Conservation (phyloP, 1,139 yeast species). For the Kodamaea plutei region DNA sequence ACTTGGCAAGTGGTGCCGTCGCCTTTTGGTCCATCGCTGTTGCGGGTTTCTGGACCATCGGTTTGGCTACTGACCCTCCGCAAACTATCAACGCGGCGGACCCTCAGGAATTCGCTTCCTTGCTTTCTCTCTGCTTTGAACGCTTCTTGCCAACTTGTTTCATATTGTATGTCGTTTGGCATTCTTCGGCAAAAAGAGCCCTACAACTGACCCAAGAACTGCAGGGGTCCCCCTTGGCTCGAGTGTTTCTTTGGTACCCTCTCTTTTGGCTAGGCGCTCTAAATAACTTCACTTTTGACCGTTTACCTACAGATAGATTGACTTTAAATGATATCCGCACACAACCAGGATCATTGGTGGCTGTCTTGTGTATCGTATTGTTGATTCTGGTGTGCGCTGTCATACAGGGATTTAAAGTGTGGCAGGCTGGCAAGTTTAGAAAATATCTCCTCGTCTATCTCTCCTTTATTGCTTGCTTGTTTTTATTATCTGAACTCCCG, state of each 20-base stretch:
- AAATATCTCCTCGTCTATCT: constrained; percentile 53
- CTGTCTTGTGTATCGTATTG: constrained; percentile 50
- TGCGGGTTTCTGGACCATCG: constrained; percentile 85
- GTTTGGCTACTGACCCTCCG: constrained; percentile 84
- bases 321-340: constrained; percentile 64
- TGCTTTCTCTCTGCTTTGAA: constrained; percentile 68
- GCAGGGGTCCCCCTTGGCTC: constrained; percentile 36
- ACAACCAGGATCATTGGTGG: constrained; percentile 73
- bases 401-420: constrained; percentile 72
- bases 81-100: constrained; percentile 49
- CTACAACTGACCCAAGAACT: constrained; percentile 12
- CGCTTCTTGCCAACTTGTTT: constrained; percentile 74
- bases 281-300: constrained; percentile 83
- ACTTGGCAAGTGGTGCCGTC: constrained; percentile 49
- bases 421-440: constrained; percentile 74
- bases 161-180: constrained; percentile 72
- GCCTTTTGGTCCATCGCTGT: constrained; percentile 60
- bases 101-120: constrained; percentile 50
- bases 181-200: constrained; percentile 41
- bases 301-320: constrained; percentile 82
- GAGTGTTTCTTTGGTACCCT: constrained; percentile 69
- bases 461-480: constrained; percentile 41
- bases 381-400: constrained; percentile 51
- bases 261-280: constrained; percentile 81
- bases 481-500: constrained; percentile 51